Base-by-base conservation (phyloP, 2,329 filamentous ascomycete species). In the Diplocarpon rosae region DNA sequence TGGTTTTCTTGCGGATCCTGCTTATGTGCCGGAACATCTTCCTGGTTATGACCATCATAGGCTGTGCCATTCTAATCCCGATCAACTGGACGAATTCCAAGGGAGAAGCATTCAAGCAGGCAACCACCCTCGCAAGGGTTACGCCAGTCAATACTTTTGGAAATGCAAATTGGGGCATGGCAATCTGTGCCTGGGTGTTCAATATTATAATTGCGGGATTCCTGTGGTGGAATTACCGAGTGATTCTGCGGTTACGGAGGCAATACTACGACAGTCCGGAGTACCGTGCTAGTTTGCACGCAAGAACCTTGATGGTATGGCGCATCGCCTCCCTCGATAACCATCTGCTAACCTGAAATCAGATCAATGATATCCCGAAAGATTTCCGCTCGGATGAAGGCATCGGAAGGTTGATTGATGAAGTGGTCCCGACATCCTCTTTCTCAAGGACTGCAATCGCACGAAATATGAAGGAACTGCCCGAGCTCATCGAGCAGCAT, bases 21-120 rank as follows among this genome's bases (percentile, higher is more conserved):
- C 75, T 80, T 54, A 96, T 98, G 92, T 85, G 85, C 60, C 80
- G 92, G 48, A 92, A 95, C 62, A 85, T 96, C 52, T 95, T 96
- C 61, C 60, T 84, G 24, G 66, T 76, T 7, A 66, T 95, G 44
- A 75, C 80, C 24, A 52, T 94, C 6, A 63, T 93, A 28, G 87
- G 85, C 14, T 82, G 85, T 53, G 71, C 70, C 42, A 76, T 96
- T 48, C 71, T 95, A 52, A 79, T 95, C 32, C 92, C 92, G 0
- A 68, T 93, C 57, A 90, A 95, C 59, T 65, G 85, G 48, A 66
- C 68, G 7, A 24, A 24, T 24, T 24, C 20, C 7, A 7, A 7
- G 4, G 20, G 20, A 24, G 20, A 24, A 24, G 20, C 20, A 17
- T 55, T 43, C 15, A 8, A 5, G 47, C 58, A 6, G 44, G 59